Conservation (phyloP, 2,329 filamentous ascomycete genomes). For the Colletotrichum orbiculare region DNA sequence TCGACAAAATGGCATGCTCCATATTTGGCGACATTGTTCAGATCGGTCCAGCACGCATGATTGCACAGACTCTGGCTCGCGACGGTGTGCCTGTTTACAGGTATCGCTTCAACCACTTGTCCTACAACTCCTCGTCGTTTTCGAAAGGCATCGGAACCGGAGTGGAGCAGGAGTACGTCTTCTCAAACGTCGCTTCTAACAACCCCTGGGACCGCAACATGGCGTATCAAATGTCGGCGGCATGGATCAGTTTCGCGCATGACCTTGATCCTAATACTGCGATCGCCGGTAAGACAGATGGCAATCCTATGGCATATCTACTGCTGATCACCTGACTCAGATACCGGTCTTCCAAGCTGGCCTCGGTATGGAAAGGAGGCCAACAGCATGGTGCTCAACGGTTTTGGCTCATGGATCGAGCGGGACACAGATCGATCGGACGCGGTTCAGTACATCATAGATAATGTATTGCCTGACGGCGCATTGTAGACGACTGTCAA, state of each 20-base stretch:
- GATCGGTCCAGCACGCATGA: slow-evolving; percentile 53
- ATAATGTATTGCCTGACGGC: slow-evolving; percentile 2
- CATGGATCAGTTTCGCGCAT: slow-evolving; percentile 63
- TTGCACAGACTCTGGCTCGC: slow-evolving; percentile 65
- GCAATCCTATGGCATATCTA: background rate
- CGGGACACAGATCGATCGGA: slow-evolving; percentile 56
- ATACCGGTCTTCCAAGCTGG: slow-evolving; percentile 46
- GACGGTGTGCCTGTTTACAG: slow-evolving; percentile 63
- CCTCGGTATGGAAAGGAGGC: slow-evolving; percentile 54
- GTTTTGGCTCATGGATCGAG: slow-evolving; percentile 57
- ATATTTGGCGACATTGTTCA: slow-evolving; percentile 3
- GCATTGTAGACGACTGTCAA: background rate
- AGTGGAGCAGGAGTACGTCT: slow-evolving; percentile 54
- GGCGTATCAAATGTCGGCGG: slow-evolving; percentile 58
- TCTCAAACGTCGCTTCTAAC: slow-evolving; percentile 51
- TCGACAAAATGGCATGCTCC: slow-evolving; percentile 17
- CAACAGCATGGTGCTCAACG: slow-evolving; percentile 61
- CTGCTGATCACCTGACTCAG: background rate
- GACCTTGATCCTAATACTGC: slow-evolving; percentile 55
- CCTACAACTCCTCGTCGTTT: slow-evolving; percentile 53
- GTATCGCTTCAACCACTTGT: slow-evolving; percentile 56
- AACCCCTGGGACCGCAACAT: slow-evolving; percentile 48
- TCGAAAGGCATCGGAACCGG: slow-evolving; percentile 61
- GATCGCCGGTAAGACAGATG: background rate
- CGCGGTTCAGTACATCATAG: slow-evolving; percentile 48